Evolutionary conservation across 805 yeast species (phyloP).

Genomic region (Lachancea lanzarotensis): DNA sequence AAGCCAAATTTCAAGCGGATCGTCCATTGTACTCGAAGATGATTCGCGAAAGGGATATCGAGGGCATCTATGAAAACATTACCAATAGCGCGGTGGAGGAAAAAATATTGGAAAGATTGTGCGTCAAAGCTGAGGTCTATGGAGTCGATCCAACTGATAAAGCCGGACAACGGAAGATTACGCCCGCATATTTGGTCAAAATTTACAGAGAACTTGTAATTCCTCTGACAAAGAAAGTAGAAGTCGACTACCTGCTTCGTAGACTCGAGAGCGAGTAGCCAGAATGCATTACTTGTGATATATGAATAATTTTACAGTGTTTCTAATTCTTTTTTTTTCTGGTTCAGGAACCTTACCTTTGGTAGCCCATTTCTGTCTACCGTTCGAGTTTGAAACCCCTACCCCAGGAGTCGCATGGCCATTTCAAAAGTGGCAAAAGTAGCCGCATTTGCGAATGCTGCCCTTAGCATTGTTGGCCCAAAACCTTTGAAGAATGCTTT

Average conservation of each 20-base stretch:
- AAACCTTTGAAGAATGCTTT: constrained; percentile 86
- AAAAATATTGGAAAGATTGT: constrained; percentile 69
- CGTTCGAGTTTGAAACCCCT: background rate
- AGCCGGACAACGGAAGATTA: constrained; percentile 67
- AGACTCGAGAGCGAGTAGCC: constrained; percentile 56
- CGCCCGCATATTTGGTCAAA: constrained; percentile 73
- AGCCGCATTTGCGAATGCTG: constrained; percentile 97
- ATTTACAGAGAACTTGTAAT: constrained; percentile 85
- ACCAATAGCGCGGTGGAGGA: constrained; percentile 85
- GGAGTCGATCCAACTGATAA: constrained; percentile 82
- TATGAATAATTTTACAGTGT: background rate
- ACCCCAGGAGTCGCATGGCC: constrained; percentile 66
- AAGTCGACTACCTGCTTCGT: constrained; percentile 81
- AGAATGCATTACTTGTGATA: background rate
- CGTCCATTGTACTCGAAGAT: constrained; percentile 54
- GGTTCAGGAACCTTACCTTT: too few relatives aligned
- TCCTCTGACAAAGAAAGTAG: constrained; percentile 92
- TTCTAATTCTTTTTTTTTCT: too few relatives aligned
- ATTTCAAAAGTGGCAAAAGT: constrained; percentile 92
- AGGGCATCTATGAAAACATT: constrained; percentile 72
- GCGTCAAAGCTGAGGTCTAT: constrained; percentile 75
- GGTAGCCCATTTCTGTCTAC: too few relatives aligned
- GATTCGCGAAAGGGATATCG: constrained; percentile 57
- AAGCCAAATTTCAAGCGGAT: constrained; percentile 76
- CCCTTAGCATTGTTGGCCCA: constrained; percentile 86